phyloP scores from a whole-genome alignment of 148 eudicot species.

The Rhododendron mucronatum region DNA sequence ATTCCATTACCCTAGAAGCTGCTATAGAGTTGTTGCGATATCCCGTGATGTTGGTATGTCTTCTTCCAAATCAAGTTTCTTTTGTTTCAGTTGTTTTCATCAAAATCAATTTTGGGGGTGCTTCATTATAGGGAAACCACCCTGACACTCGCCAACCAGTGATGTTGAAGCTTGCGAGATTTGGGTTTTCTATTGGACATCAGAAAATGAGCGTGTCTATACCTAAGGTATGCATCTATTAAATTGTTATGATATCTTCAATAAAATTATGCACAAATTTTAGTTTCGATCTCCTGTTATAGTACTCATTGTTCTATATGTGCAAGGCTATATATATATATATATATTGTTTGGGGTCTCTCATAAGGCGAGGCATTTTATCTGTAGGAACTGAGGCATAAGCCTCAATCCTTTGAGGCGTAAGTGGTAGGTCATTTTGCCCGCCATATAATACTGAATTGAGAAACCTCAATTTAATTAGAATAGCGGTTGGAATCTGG shows the following conservation, averaged over 20 bases:
- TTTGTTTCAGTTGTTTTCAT: background rate
- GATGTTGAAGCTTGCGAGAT: slow-evolving; percentile 50
- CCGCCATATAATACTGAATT: background rate
- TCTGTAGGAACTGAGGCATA: background rate
- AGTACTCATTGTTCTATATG: background rate
- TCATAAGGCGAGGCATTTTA: background rate
- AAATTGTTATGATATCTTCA: background rate
- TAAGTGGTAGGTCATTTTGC: background rate
- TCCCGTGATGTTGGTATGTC: slow-evolving; percentile 70
- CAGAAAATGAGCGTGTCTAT: slow-evolving; percentile 55
- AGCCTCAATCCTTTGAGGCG: background rate
- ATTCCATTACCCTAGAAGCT: slow-evolving; percentile 58
- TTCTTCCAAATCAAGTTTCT: slow-evolving; percentile 4
- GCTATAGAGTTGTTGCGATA: slow-evolving; percentile 70
- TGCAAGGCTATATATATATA: no score
- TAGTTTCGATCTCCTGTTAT: background rate
- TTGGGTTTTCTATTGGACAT: slow-evolving; percentile 65
- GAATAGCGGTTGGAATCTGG: background rate
- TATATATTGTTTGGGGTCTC: no score
- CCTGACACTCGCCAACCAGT: slow-evolving; percentile 69
- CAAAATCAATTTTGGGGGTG: slow-evolving; percentile 1
- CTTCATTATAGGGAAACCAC: slow-evolving; percentile 64
- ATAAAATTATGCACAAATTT: background rate
- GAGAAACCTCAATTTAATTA: background rate
- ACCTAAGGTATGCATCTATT: slow-evolving; percentile 60